These are phyloP conservation scores for Monosporascus cannonballus DNA, from an alignment of 2,329 filamentous ascomycete species.

Conservation along the genomic window DNA sequence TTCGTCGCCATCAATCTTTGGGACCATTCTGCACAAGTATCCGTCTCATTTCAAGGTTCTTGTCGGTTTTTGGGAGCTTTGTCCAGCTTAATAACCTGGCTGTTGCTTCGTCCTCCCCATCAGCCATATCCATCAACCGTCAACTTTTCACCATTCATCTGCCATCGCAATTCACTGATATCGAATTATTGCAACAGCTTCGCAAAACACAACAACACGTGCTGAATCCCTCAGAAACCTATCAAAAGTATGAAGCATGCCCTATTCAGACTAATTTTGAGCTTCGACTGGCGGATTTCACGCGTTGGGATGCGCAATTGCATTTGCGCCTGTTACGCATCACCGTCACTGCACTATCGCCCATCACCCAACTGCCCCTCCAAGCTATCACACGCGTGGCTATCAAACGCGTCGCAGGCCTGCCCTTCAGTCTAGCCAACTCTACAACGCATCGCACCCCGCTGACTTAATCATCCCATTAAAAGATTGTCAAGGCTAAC, in stretches of 20 bases:
- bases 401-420: neutral
- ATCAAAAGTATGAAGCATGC: slow-evolving; percentile 30
- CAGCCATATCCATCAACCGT: neutral
- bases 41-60: no score
- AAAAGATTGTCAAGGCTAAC: slow-evolving; percentile 17
- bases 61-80: no score
- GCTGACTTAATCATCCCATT: neutral
- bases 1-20: neutral
- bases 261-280: slow-evolving; percentile 20
- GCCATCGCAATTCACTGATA: slow-evolving; percentile 17
- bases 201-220: slow-evolving; percentile 20
- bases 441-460: no score
- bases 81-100: no score
- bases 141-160: no score
- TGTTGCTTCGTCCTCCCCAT: neutral
- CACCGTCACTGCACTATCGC: slow-evolving; percentile 6
- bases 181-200: slow-evolving; percentile 27
- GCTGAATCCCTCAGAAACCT: slow-evolving; percentile 13
- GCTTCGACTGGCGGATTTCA: slow-evolving; percentile 30
- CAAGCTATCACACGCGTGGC: slow-evolving; percentile 4
- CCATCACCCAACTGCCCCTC: slow-evolving; percentile 9
- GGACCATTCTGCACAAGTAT: neutral
- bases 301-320: slow-evolving; percentile 31
- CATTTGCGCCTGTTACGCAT: slow-evolving; percentile 28
- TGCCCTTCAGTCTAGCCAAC: no score